Conservation (phyloP, 495 filamentous ascomycete genomes). For the Chaetomium cochliodes region DNA sequence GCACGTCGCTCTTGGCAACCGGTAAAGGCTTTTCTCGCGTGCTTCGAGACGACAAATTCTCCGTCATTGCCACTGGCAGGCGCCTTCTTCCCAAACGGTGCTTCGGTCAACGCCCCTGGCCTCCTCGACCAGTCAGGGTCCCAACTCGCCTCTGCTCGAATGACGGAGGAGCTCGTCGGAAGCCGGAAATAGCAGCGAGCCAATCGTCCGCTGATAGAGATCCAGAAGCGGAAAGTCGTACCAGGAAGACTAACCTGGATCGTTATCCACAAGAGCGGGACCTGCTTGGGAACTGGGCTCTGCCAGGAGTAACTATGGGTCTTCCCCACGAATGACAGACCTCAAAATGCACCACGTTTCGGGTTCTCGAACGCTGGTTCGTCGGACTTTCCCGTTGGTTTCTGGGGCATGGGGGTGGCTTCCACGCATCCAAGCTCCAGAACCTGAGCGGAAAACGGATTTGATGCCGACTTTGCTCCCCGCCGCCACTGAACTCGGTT, state of each 20-base stretch:
- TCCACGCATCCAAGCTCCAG: neutral
- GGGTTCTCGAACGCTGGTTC: conserved; percentile 20
- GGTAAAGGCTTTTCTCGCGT: conserved; percentile 2
- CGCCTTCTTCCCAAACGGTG: neutral
- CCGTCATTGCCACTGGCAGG: neutral
- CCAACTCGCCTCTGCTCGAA: neutral
- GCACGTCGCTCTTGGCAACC: neutral
- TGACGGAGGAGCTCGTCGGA: neutral
- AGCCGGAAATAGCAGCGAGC: neutral
- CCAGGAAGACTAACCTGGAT: neutral
- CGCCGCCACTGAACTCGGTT: neutral
- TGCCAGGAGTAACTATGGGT: conserved; percentile 6
- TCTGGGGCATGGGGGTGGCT: neutral
- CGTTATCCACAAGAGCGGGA: neutral
- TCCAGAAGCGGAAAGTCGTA: conserved; percentile 16
- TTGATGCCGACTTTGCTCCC: neutral
- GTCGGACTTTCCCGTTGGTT: conserved; percentile 8
- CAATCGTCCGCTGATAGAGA: conserved; percentile 3
- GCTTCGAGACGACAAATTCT: neutral
- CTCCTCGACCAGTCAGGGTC: neutral
- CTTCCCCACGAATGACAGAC: conserved; percentile 27
- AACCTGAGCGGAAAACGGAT: neutral
- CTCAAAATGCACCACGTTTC: conserved; percentile 17
- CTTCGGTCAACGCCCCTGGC: neutral
- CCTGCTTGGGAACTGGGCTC: too few species aligned